Percentiles rank a stretch among this genome's conserved stretches.
Evolutionary conservation across 1,284 basidiomycete species (phyloP).

Genomic region (Xerocomus minutiporus): DNA sequence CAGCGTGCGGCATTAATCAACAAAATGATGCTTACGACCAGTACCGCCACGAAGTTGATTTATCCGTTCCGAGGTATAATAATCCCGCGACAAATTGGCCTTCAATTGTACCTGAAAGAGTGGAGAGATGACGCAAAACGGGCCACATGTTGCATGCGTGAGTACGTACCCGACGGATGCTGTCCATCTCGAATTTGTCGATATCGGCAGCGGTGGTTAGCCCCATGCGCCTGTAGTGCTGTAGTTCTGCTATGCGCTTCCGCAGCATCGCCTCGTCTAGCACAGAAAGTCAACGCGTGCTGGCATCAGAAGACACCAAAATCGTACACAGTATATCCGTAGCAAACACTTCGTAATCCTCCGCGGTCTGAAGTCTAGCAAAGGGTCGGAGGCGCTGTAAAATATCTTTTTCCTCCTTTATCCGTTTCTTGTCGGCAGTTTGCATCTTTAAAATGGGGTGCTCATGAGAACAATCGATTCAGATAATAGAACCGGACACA

Average conservation of each 20-base stretch:
- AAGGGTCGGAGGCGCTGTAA: conserved; percentile 88
- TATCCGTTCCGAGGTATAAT: conserved; percentile 49
- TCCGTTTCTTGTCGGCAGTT: conserved; percentile 85
- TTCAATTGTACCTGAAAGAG: conserved; percentile 55
- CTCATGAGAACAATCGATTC: background rate
- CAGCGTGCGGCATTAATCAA: background rate
- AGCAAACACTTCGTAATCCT: conserved; percentile 87
- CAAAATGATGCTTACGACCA: conserved; percentile 38
- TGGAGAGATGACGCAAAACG: background rate
- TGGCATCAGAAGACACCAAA: background rate
- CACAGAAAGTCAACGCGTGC: background rate
- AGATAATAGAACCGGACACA: background rate
- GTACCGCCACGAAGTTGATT: conserved; percentile 29
- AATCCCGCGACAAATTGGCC: conserved; percentile 52
- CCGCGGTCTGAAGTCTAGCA: conserved; percentile 85
- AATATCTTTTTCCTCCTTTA: conserved; percentile 90
- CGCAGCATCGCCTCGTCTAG: conserved; percentile 82
- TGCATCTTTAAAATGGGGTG: conserved; percentile 57
- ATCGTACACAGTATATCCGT: conserved; percentile 83
- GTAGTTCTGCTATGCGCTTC: conserved; percentile 83
- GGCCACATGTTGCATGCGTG: background rate
- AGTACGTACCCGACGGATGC: conserved; percentile 60
- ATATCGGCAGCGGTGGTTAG: conserved; percentile 81
- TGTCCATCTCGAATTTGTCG: conserved; percentile 79
- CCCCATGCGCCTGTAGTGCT: conserved; percentile 83